These are phyloP conservation scores for Trichosporon sp. DNA, from an alignment of 1,284 basidiomycete species.

Conservation along the genomic window DNA sequence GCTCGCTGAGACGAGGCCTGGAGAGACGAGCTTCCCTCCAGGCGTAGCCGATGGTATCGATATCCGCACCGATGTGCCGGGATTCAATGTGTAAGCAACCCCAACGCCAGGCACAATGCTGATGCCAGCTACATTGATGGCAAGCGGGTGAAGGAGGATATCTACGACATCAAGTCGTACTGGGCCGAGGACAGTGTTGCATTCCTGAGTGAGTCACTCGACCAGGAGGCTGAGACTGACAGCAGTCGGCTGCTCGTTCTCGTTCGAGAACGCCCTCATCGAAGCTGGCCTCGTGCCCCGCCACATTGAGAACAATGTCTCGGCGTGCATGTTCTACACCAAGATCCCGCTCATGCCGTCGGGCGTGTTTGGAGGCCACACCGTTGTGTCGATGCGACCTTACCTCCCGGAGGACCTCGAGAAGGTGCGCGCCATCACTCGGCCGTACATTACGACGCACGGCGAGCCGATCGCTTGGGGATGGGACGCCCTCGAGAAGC, in stretches of 20 bases:
- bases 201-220: constrained; percentile 23
- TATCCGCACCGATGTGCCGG: constrained; percentile 31
- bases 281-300: constrained; percentile 20
- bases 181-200: constrained; percentile 37
- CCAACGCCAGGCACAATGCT: not conserved
- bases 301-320: constrained; percentile 26
- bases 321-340: constrained; percentile 37
- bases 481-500: constrained; percentile 19
- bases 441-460: constrained; percentile 30
- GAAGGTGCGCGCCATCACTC: constrained; percentile 24
- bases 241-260: constrained; percentile 34
- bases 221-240: not conserved
- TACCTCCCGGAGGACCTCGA: constrained; percentile 23
- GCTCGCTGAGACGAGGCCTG: constrained; percentile 31
- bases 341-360: constrained; percentile 17
- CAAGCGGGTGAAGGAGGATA: constrained; percentile 16
- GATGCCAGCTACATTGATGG: constrained; percentile 19
- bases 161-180: constrained; percentile 15
- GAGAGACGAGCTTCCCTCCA: constrained; percentile 15
- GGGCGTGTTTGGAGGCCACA: constrained; percentile 30
- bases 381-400: constrained; percentile 43
- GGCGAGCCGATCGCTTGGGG: constrained; percentile 41
- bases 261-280: constrained; percentile 33
- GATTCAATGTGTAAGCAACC: constrained; percentile 28
- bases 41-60: constrained; percentile 29